Conservation (phyloP, 495 filamentous ascomycete species). For the Xylaria castorea region DNA sequence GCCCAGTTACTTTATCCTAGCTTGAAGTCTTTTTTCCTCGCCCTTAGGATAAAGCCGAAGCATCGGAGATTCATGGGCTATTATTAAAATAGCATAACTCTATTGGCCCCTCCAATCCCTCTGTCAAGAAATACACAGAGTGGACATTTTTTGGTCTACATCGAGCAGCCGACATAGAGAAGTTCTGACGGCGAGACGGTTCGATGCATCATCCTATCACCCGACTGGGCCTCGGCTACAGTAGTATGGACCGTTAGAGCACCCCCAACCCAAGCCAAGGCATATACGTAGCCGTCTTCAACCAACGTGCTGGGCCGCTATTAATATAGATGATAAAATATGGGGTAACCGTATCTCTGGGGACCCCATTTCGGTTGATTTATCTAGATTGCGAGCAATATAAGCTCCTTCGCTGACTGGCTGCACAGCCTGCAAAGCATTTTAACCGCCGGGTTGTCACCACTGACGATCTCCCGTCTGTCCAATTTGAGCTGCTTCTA, state of each 20-base stretch:
- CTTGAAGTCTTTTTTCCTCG: neutral
- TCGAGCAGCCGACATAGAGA: neutral
- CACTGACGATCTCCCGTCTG: neutral
- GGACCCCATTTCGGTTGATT: neutral
- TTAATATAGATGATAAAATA: constrained; percentile 18
- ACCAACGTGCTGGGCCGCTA: neutral
- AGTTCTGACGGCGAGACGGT: neutral
- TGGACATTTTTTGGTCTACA: neutral
- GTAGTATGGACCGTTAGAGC: neutral
- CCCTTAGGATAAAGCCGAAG: neutral
- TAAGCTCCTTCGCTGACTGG: constrained; percentile 2
- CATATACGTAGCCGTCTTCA: neutral
- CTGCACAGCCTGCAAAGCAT: neutral
- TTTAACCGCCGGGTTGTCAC: constrained; percentile 18
- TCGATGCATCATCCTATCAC: neutral
- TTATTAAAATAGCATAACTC: neutral
- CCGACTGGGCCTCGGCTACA: neutral
- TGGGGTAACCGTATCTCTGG: neutral
- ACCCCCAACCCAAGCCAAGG: constrained; percentile 9
- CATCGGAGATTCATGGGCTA: neutral
- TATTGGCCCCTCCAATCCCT: neutral
- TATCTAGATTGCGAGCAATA: constrained; percentile 16
- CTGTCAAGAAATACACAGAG: neutral
- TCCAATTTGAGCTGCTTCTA: neutral
- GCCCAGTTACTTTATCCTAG: neutral